Evolutionary conservation across 2,329 filamentous ascomycete species (phyloP).

Genomic region (Colletotrichum sp.): DNA sequence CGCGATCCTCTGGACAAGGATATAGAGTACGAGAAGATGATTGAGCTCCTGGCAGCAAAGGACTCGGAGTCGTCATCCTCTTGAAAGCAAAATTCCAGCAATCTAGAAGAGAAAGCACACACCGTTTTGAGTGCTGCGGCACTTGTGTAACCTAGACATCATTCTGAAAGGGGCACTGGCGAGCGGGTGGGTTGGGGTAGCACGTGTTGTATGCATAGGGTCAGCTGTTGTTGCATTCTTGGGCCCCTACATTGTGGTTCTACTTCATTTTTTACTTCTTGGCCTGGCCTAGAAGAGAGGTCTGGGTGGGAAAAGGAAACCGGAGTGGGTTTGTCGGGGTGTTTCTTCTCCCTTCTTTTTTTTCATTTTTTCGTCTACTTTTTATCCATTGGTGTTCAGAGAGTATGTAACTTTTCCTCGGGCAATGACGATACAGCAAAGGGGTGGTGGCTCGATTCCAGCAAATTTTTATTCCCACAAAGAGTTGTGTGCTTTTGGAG

Average conservation of each 20-base stretch:
- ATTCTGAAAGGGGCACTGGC: neutral
- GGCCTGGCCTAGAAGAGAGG: neutral
- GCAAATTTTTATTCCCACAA: neutral
- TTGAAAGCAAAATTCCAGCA: neutral
- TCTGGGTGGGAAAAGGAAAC: neutral
- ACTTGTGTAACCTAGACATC: slow-evolving; percentile 5
- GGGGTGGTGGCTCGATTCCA: neutral
- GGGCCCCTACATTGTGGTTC: neutral
- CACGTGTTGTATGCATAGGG: neutral
- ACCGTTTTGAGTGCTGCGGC: neutral
- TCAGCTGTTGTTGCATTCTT: neutral
- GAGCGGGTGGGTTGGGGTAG: neutral
- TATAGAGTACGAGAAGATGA: slow-evolving; percentile 23
- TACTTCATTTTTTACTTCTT: neutral
- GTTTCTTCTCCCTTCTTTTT: neutral
- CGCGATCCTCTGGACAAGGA: slow-evolving; percentile 20
- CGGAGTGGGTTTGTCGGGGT: neutral
- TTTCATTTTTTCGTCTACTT: neutral
- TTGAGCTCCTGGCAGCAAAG: slow-evolving; percentile 16
- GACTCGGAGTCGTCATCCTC: slow-evolving; percentile 10
- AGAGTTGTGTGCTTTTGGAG: neutral
- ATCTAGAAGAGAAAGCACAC: neutral
- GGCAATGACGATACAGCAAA: neutral
- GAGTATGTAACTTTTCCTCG: neutral
- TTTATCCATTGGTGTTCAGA: slow-evolving; percentile 7